Base-by-base conservation (phyloP, 805 yeast species). In the Hermanozyma aechmeae region DNA sequence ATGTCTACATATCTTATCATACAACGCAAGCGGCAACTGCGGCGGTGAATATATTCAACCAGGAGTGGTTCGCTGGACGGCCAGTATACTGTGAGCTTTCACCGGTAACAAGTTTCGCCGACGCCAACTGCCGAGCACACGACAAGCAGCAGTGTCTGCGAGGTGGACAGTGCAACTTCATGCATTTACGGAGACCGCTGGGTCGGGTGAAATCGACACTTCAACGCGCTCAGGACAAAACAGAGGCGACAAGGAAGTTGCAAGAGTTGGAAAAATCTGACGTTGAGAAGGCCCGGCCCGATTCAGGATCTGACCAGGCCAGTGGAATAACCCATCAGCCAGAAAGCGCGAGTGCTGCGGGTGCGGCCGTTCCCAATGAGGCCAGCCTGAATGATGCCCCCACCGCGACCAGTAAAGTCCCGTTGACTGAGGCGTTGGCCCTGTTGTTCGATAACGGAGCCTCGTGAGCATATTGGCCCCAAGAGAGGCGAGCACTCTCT, bases 101-200 rank as follows among this genome's bases (percentile, higher is more conserved):
- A 15, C 92, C 95, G 10, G 87, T 83, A 13, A 53, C 67, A 3
- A 75, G 69, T 45, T 73, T 82, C 40, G 60, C 66, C 25, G 92
- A 79, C 31, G 80, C 93, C 9, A 65, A 73, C 31, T 87, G 97
- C 48, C 63, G 83, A 23, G 79, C 79, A 24, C 78, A 79, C 45
- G 83, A 77, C 22, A 53, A 62, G 2, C 54, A 64, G 15, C 58
- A 57, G 10, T 87, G 97, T 48, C 70, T 66, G n/a, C 68, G 96
- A 48, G 89, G 86, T 2, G 81, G 77, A 18, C 69, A 71, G 45
- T 87, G 97, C 55, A 87, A 87, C 52, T 86, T 82, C 52, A 79
- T 85, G 71, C 97, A 87, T 51, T 66, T 78, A 3, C 64, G 76
- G 42, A 53, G 65, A 22, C 84, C 93, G 22, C 22, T 20, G 22